phyloP scores from a whole-genome alignment of 1,284 basidiomycete species.

The Coniferiporia weirii region DNA sequence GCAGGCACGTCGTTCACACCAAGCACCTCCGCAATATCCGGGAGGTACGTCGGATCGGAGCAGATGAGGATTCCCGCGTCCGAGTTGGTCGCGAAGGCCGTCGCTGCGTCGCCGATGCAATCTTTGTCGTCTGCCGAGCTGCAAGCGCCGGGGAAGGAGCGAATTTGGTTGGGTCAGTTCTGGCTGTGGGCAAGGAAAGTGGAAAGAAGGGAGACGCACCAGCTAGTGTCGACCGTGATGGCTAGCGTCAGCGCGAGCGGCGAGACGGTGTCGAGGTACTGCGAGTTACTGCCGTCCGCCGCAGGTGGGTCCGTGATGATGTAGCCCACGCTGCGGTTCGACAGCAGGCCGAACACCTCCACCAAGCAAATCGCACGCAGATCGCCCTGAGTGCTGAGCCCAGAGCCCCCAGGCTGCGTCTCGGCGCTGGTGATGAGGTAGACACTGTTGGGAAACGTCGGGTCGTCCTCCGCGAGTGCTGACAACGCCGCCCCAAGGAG shows the following conservation, averaged over 20 bases:
- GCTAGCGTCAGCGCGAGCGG: constrained; percentile 26
- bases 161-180: too few species aligned
- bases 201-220: too few species aligned
- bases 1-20: constrained; percentile 18
- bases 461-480: not conserved
- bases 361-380: not conserved
- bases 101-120: not conserved
- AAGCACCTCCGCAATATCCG: constrained; percentile 24
- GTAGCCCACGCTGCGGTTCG: constrained; percentile 25
- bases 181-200: not conserved
- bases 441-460: not conserved
- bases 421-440: not conserved
- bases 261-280: constrained; percentile 29
- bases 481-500: not conserved
- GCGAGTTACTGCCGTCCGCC: constrained; percentile 20
- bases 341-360: constrained; percentile 22
- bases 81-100: constrained; percentile 20
- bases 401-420: not conserved
- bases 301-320: constrained; percentile 27
- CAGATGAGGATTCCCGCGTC: constrained; percentile 22
- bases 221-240: not conserved
- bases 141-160: too few species aligned
- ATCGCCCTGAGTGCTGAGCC: not conserved
- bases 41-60: constrained; percentile 22
- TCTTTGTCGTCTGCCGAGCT: not conserved